Evolutionary conservation across 2,329 filamentous ascomycete species (phyloP).

Genomic region (Plectosphaerella cucumerina): DNA sequence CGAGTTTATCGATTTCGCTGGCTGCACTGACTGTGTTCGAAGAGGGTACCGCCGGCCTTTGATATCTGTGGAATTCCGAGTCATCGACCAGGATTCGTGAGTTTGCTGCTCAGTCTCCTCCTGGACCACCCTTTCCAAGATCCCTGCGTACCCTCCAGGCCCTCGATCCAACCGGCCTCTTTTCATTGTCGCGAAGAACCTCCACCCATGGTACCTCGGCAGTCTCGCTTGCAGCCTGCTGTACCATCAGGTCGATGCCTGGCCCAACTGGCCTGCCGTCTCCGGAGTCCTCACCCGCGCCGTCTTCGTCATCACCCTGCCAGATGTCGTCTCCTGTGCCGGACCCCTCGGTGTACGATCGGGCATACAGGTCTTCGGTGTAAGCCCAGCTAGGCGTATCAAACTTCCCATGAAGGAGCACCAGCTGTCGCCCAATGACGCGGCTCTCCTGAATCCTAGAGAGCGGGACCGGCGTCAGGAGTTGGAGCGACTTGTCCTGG

Average conservation of each 20-base stretch:
- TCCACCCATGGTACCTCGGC: slow-evolving; percentile 55
- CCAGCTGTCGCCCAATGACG: slow-evolving; percentile 42
- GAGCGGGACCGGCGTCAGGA: slow-evolving; percentile 57
- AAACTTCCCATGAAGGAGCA: slow-evolving; percentile 65
- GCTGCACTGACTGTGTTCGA: too few relatives aligned
- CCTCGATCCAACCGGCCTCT: slow-evolving; percentile 51
- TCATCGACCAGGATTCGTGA: not conserved
- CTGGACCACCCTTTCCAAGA: slow-evolving; percentile 38
- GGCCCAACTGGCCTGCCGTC: slow-evolving; percentile 17
- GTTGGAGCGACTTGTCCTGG: slow-evolving; percentile 48
- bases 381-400: slow-evolving; percentile 69
- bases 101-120: not conserved
- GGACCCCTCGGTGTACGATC: slow-evolving; percentile 19
- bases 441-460: slow-evolving; percentile 34
- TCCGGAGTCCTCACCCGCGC: slow-evolving; percentile 25
- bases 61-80: too few relatives aligned
- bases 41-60: too few relatives aligned
- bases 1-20: too few relatives aligned
- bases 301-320: slow-evolving; percentile 28
- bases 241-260: not conserved
- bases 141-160: slow-evolving; percentile 64
- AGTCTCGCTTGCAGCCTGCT: slow-evolving; percentile 14
- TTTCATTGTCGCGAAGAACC: slow-evolving; percentile 49
- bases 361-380: slow-evolving; percentile 54
- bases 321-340: slow-evolving; percentile 10